Percentiles rank a stretch among this genome's conserved stretches.
Evolutionary conservation across 768 basidiomycete species (phyloP).

Genomic region (Pholiota microspora): DNA sequence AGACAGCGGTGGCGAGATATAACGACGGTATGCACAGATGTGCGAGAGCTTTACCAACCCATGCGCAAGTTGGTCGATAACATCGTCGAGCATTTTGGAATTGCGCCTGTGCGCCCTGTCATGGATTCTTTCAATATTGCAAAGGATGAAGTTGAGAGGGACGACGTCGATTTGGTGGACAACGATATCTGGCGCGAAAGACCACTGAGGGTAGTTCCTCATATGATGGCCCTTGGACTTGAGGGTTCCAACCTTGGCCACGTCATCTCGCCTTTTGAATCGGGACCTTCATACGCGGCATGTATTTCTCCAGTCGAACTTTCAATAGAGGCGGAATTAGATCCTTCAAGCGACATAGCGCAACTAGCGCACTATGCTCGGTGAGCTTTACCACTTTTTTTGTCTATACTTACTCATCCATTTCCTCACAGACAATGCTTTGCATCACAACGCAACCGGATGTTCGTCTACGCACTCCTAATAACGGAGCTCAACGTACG

Average conservation of each 20-base stretch:
- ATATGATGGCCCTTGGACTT: background rate
- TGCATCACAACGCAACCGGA: conserved; percentile 19
- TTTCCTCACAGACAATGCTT: conserved; percentile 14
- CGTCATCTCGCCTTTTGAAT: background rate
- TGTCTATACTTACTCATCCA: background rate
- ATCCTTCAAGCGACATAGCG: background rate
- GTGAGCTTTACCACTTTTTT: background rate
- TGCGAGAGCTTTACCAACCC: background rate
- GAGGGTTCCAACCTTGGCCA: background rate
- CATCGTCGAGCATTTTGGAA: background rate
- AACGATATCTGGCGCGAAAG: background rate
- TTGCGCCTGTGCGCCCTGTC: background rate
- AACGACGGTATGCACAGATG: background rate
- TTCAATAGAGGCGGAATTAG: background rate
- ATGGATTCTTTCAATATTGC: background rate
- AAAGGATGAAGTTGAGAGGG: background rate
- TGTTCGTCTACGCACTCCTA: conserved; percentile 17
- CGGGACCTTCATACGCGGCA: background rate
- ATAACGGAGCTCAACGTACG: conserved; percentile 11
- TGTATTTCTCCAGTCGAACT: background rate
- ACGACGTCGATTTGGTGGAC: background rate
- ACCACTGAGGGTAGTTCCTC: background rate
- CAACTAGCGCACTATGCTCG: background rate
- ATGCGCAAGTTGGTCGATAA: background rate
- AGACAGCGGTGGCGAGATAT: background rate